These are phyloP conservation scores for Neurospora sp. DNA, from an alignment of 495 filamentous ascomycete species.

Conservation along the genomic window DNA sequence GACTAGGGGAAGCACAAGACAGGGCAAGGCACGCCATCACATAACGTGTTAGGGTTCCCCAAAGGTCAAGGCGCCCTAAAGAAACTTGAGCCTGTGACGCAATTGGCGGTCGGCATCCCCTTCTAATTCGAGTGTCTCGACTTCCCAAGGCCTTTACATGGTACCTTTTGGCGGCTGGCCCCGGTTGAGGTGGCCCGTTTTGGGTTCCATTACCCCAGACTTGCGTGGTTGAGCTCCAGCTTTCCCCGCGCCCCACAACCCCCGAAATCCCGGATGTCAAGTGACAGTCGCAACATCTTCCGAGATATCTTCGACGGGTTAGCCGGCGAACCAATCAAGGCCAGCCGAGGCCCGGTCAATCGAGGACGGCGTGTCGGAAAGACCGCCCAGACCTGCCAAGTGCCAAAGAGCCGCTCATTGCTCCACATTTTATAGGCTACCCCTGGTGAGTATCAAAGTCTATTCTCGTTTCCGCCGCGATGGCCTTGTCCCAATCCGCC, in stretches of 20 bases:
- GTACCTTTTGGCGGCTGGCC: background rate
- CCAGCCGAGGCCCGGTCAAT: background rate
- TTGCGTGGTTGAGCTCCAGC: background rate
- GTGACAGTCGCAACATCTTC: background rate
- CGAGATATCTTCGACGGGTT: background rate
- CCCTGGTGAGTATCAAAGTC: background rate
- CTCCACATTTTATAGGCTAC: background rate
- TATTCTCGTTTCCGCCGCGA: background rate
- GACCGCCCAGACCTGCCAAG: background rate
- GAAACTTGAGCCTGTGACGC: background rate
- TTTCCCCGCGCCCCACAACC: background rate
- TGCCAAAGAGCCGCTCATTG: background rate
- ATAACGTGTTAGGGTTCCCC: background rate
- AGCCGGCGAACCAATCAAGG: background rate
- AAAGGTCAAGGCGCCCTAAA: background rate
- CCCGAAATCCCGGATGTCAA: background rate
- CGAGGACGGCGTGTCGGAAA: background rate
- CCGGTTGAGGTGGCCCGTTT: background rate
- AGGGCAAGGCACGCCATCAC: background rate
- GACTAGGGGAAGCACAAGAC: background rate
- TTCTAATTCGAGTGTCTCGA: background rate
- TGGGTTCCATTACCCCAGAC: background rate
- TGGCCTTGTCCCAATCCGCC: background rate
- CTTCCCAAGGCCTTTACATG: background rate
- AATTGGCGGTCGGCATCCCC: background rate